Evolutionary conservation across 495 filamentous ascomycete genomes (phyloP).

Genomic region (Filosporella fistucella): DNA sequence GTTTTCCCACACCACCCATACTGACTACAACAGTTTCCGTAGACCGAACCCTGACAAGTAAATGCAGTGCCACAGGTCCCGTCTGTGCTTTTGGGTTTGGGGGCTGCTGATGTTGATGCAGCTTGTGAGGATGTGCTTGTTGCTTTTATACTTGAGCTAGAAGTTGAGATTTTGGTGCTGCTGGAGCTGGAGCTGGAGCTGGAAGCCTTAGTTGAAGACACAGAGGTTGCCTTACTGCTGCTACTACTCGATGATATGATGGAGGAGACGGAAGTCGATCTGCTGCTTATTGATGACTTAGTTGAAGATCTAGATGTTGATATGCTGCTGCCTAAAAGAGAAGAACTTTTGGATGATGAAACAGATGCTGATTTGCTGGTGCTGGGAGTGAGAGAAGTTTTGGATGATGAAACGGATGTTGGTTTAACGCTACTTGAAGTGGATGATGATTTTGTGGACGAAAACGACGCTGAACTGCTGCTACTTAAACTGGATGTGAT

Average conservation of each 20-base stretch:
- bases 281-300: no score
- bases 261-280: no score
- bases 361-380: no score
- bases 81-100: slow-evolving; percentile 13
- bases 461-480: slow-evolving; percentile 13
- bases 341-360: no score
- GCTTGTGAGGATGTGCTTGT: slow-evolving; percentile 1
- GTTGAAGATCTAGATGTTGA: no score
- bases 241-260: no score
- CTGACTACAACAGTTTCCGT: slow-evolving; percentile 30
- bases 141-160: slow-evolving; percentile 33
- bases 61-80: slow-evolving; percentile 7
- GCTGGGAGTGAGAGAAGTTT: no score
- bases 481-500: slow-evolving; percentile 5
- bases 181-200: neutral
- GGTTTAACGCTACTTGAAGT: slow-evolving; percentile 1
- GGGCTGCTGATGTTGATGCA: neutral
- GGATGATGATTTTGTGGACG: neutral
- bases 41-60: slow-evolving; percentile 26
- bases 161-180: slow-evolving; percentile 22
- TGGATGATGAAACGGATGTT: neutral
- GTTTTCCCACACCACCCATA: slow-evolving; percentile 30
- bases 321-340: no score
- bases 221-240: no score
- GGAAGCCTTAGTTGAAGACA: neutral